A percentile compares a stretch with the other conserved stretches of the same genome.
Conservation (phyloP, 1,139 yeast species). For the Geotrichum candidum region DNA sequence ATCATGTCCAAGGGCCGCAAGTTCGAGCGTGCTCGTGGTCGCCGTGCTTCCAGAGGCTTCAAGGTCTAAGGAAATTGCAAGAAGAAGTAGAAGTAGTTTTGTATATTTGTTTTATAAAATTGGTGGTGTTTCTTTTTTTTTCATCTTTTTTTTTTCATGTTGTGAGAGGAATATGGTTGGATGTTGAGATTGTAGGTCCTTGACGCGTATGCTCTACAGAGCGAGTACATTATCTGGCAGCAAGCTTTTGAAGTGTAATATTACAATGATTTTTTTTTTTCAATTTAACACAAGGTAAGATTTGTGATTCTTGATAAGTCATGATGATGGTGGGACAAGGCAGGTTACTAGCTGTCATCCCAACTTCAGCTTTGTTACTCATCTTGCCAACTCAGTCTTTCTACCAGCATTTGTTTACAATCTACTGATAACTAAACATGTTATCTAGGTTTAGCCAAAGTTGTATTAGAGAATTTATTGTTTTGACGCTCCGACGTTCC, state of each 20-base stretch:
- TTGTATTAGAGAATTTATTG: too few species aligned
- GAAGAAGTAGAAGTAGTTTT: neutral
- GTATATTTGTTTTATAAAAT: neutral
- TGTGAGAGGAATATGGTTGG: neutral
- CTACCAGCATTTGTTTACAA: neutral
- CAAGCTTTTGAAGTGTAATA: neutral
- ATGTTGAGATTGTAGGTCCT: neutral
- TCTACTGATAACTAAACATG: neutral
- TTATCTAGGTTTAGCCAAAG: too few species aligned
- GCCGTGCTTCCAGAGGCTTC: slow-evolving; percentile 99
- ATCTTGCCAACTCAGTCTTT: neutral
- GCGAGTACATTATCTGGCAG: neutral
- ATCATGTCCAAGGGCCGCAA: slow-evolving; percentile 96
- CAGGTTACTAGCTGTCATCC: neutral
- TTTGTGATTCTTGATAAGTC: neutral
- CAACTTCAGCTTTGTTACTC: neutral
- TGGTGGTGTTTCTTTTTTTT: neutral
- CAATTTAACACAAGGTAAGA: neutral
- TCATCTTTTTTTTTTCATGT: neutral
- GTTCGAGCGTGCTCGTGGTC: slow-evolving; percentile 99
- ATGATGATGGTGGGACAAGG: neutral
- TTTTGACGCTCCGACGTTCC: too few species aligned
- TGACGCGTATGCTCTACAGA: neutral
- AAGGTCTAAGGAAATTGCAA: slow-evolving; percentile 67
- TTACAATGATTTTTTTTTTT: neutral